Evolutionary conservation across 2,329 filamentous ascomycete species (phyloP), one percentile per base, ranked within the genome.

Genomic region (Pseudogymnoascus sp.): DNA sequence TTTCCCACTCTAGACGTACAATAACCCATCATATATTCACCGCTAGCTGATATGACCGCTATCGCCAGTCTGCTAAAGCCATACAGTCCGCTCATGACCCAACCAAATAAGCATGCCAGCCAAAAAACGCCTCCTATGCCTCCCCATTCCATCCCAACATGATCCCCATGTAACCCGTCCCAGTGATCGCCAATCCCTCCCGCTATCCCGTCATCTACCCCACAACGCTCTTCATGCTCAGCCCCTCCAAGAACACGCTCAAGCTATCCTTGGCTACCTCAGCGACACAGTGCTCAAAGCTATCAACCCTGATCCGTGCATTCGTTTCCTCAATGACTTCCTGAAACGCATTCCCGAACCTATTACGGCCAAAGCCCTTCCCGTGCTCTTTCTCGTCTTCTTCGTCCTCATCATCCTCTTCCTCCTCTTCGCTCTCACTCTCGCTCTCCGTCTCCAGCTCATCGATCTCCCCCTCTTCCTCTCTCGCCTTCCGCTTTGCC

Each of bases 211-310:
- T 1, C 28, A 33, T 55, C 28, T 72, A 88, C 45, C 85, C 84
- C 62, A 88, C 88, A 16, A 97, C 92, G 63, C 87, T 87, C 82
- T 96, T 96, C 83, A 92, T 88, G 76, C 93, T 97, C 72, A 99
- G 75, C 62, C 88, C 88, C 78, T 99, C 95, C 67, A 99, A 79
- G 74, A 99, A 99, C 0, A 88, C 91, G 14, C 87, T 86, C 28
- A 99, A 78, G 75, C 97, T 95, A 73, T 97, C 95, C 79, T 96
- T 97, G 76, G 88, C 88, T n/a, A 99, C 93, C 74, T 99, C 95
- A 55, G 97, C 93, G 6, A 97, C 95, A 71, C 91, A 96, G 74
- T 96, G 91, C 76, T 99, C 95, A 71, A 99, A 99, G 74, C 90
- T 96, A 76, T 99, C 95, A 72, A 97, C 96, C 64, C 92, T 81